Percentiles rank a stretch among this genome's conserved stretches.
phyloP scores from a whole-genome alignment of 306 rosid genomes.

The Crotalaria pallida region DNA sequence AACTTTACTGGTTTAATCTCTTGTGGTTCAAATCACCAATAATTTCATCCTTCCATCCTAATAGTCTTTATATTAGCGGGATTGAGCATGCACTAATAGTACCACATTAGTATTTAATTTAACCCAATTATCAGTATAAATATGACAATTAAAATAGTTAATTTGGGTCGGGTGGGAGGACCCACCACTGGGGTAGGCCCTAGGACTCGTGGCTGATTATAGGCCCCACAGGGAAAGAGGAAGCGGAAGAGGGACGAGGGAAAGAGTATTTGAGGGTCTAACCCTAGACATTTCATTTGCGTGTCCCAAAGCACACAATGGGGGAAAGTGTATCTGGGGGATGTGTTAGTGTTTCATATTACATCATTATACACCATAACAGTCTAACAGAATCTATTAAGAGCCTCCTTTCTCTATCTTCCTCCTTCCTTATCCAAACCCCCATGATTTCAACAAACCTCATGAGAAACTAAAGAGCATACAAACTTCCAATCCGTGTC shows the following conservation, averaged over 20 bases:
- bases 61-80: background rate
- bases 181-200: background rate
- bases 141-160: background rate
- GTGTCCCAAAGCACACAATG: background rate
- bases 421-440: background rate
- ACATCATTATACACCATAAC: background rate
- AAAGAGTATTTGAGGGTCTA: background rate
- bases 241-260: background rate
- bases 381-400: background rate
- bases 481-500: background rate
- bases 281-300: background rate
- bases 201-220: background rate
- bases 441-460: background rate
- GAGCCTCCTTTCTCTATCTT: background rate
- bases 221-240: background rate
- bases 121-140: background rate
- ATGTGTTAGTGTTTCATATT: background rate
- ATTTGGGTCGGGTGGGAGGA: background rate
- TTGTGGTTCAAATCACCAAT: background rate
- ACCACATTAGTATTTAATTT: background rate
- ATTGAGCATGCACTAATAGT: background rate
- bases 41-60: background rate
- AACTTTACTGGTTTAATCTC: background rate
- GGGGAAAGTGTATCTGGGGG: background rate
- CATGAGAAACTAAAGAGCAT: background rate